A percentile compares a stretch with the other conserved stretches of the same genome.
Conservation (phyloP, 139 green algal species). For the Chloropicon primus region DNA sequence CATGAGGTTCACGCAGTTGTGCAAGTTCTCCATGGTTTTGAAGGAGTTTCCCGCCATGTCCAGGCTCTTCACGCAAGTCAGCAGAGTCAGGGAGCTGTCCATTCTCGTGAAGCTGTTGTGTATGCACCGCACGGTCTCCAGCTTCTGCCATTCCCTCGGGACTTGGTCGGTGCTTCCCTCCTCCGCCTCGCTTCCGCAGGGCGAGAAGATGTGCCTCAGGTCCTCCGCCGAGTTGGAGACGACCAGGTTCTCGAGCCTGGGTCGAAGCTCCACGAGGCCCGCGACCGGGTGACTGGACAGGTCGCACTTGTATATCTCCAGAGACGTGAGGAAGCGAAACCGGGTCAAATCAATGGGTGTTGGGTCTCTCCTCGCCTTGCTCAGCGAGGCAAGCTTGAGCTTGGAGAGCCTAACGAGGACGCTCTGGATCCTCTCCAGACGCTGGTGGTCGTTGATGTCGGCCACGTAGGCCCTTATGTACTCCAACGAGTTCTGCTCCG, state of each 20-base stretch:
- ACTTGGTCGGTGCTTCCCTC: neutral
- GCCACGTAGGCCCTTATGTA: neutral
- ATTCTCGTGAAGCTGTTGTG: neutral
- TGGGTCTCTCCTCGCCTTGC: neutral
- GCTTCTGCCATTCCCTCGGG: neutral
- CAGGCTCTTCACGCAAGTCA: neutral
- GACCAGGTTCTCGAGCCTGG: neutral
- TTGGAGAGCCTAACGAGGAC: neutral
- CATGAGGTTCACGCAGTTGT: neutral
- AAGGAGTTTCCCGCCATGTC: neutral
- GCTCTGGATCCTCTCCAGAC: neutral
- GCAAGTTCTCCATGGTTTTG: neutral
- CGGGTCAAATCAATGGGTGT: neutral
- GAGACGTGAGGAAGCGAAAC: neutral
- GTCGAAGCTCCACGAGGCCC: neutral
- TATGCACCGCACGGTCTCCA: neutral
- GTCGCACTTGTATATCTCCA: neutral
- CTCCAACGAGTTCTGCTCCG: neutral
- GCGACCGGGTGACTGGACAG: neutral
- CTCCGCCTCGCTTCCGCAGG: neutral
- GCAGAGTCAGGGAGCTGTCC: neutral
- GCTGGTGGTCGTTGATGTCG: neutral
- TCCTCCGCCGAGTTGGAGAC: neutral
- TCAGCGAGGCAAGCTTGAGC: neutral
- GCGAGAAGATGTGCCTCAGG: neutral